Percentiles rank a stretch among this genome's conserved stretches.
These are phyloP conservation scores for Paramecium biaurelia DNA, from an alignment of 73 alveolate genomes.

Conservation along the genomic window DNA sequence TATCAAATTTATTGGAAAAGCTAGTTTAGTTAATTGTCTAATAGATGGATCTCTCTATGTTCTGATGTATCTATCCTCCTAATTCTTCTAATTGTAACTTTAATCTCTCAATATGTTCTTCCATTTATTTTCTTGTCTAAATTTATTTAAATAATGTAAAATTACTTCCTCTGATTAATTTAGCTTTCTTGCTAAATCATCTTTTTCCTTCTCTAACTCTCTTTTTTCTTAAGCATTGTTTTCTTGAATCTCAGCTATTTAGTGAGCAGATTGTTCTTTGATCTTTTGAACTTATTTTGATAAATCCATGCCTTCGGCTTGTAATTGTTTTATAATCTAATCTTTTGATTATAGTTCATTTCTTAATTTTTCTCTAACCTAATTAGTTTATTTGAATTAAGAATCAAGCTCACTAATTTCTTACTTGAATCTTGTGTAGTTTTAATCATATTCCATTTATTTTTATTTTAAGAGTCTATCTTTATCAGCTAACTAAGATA, in stretches of 20 bases:
- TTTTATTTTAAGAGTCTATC: conserved; percentile 8
- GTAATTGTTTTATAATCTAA: not conserved
- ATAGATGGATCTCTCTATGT: conserved; percentile 22
- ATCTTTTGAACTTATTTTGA: not conserved
- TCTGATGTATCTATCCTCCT: conserved; percentile 23
- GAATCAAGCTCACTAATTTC: conserved; percentile 19
- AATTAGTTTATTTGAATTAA: not conserved
- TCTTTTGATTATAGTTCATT: conserved; percentile 35
- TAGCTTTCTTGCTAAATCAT: not conserved
- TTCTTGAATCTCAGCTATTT: not conserved
- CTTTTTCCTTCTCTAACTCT: not conserved
- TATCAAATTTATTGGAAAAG: not conserved
- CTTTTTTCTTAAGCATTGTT: not conserved
- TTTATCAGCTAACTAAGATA: not conserved
- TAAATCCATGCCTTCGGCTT: not conserved
- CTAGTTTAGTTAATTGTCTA: conserved; percentile 20
- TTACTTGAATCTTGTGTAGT: not conserved
- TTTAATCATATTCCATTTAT: conserved; percentile 34
- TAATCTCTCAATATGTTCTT: conserved; percentile 10
- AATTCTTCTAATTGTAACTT: not conserved
- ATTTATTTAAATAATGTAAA: not conserved
- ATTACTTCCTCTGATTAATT: conserved; percentile 22
- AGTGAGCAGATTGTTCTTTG: not conserved
- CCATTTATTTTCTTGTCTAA: conserved; percentile 25
- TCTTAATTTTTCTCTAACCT: conserved; percentile 33